Conservation (phyloP, 805 yeast genomes). For the Maudiozyma bulderi region DNA sequence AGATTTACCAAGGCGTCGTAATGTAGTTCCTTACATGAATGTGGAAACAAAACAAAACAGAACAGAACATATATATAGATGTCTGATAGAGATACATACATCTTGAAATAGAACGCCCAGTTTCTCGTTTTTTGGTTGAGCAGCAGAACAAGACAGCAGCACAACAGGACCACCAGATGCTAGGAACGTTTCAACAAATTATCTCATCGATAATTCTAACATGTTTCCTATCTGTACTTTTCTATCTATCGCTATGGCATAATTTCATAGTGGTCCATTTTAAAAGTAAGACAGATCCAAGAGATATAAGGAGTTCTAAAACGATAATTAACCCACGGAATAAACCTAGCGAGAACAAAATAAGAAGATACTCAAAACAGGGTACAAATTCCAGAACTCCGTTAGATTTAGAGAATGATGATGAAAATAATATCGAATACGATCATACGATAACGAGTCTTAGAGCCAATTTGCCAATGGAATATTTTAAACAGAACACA, state of each 20-base stretch:
- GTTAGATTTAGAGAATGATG: constrained; percentile 16
- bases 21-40: too few relatives aligned
- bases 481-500: not conserved
- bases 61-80: too few relatives aligned
- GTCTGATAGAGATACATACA: too few relatives aligned
- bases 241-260: constrained; percentile 25
- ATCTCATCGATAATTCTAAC: constrained; percentile 5
- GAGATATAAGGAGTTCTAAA: constrained; percentile 24
- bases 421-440: constrained; percentile 21
- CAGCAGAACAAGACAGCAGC: too few relatives aligned
- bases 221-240: constrained; percentile 18
- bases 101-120: too few relatives aligned
- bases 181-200: constrained; percentile 4
- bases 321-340: constrained; percentile 8
- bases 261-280: constrained; percentile 21
- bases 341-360: constrained; percentile 4
- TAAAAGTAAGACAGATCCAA: constrained; percentile 17
- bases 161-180: not conserved
- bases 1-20: too few relatives aligned
- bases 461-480: not conserved
- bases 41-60: too few relatives aligned
- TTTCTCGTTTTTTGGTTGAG: too few relatives aligned
- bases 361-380: constrained; percentile 7
- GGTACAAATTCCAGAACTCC: constrained; percentile 18
- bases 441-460: constrained; percentile 22